Evolutionary conservation across 225 moss, liverwort and hornwort species (phyloP).

Genomic region (Marchantia paleacea): DNA sequence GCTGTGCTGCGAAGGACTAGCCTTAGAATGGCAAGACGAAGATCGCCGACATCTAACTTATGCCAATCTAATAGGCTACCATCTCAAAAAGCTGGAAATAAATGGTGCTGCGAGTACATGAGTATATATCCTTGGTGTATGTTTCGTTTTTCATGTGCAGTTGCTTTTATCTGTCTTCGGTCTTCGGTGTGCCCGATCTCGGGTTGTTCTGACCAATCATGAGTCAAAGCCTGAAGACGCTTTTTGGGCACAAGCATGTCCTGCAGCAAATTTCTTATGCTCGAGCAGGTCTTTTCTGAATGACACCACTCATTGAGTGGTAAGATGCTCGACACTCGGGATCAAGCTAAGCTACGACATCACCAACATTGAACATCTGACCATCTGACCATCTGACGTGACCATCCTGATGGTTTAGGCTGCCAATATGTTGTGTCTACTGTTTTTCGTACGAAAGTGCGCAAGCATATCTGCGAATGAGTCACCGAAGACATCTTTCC

Average conservation of each 20-base stretch:
- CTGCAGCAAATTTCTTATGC: too few species aligned
- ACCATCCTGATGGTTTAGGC: too few species aligned
- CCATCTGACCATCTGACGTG: too few species aligned
- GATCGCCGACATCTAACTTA: conserved; percentile 56
- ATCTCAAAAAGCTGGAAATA: conserved; percentile 59
- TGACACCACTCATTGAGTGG: too few species aligned
- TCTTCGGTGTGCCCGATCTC: too few species aligned
- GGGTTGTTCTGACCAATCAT: too few species aligned
- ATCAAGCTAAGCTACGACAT: too few species aligned
- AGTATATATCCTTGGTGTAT: background rate
- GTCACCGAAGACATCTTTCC: background rate
- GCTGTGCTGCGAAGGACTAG: conserved; percentile 61
- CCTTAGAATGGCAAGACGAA: conserved; percentile 41
- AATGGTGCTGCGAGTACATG: conserved; percentile 1
- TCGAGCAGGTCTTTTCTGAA: too few species aligned
- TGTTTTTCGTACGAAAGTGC: background rate
- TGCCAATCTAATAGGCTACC: conserved; percentile 71
- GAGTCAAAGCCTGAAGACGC: too few species aligned
- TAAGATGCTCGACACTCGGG: too few species aligned
- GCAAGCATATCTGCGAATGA: background rate
- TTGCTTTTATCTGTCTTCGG: background rate
- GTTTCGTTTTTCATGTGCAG: background rate
- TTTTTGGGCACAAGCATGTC: too few species aligned
- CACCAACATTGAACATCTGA: too few species aligned
- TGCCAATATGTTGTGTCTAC: background rate